phyloP scores from a whole-genome alignment of 352 stramenopile genomes.

The Phytophthora ramorum region DNA sequence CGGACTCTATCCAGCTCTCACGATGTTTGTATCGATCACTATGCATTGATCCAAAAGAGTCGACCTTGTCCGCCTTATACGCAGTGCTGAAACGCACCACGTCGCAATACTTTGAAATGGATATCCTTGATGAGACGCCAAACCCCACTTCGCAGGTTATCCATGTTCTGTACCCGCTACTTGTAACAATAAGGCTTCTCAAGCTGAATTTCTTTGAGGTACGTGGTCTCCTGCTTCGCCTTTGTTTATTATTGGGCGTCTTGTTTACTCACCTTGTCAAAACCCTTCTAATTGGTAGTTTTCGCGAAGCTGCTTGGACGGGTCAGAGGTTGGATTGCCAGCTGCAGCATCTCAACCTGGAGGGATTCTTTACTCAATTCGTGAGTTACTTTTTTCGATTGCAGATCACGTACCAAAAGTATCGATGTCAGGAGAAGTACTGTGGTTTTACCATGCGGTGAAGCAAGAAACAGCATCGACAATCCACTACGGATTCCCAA shows the following conservation, averaged over 20 bases:
- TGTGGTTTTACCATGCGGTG: slow-evolving; percentile 81
- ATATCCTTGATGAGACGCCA: slow-evolving; percentile 20
- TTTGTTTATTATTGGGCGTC: background rate
- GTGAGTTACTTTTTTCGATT: slow-evolving; percentile 76
- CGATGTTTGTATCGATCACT: slow-evolving; percentile 77
- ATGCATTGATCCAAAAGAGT: slow-evolving; percentile 81
- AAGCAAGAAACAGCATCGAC: slow-evolving; percentile 81
- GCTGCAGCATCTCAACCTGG: slow-evolving; percentile 40
- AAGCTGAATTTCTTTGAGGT: slow-evolving; percentile 93
- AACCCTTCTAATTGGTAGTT: slow-evolving; percentile 47
- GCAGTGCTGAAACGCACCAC: slow-evolving; percentile 58
- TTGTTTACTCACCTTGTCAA: slow-evolving; percentile 8
- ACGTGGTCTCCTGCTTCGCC: slow-evolving; percentile 4
- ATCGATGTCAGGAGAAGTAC: slow-evolving; percentile 41
- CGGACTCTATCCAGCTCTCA: slow-evolving; percentile 81
- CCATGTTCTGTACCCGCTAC: slow-evolving; percentile 72
- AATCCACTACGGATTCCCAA: slow-evolving; percentile 86
- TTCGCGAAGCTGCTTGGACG: slow-evolving; percentile 70
- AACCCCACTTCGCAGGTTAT: slow-evolving; percentile 24
- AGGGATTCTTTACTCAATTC: slow-evolving; percentile 60
- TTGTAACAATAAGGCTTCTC: slow-evolving; percentile 75
- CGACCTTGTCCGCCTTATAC: slow-evolving; percentile 72
- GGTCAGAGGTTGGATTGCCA: slow-evolving; percentile 61
- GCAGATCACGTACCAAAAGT: slow-evolving; percentile 53
- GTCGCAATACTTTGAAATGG: slow-evolving; percentile 31